phyloP scores from a whole-genome alignment of 2,329 filamentous ascomycete genomes.

The Pseudocercospora cruenta region DNA sequence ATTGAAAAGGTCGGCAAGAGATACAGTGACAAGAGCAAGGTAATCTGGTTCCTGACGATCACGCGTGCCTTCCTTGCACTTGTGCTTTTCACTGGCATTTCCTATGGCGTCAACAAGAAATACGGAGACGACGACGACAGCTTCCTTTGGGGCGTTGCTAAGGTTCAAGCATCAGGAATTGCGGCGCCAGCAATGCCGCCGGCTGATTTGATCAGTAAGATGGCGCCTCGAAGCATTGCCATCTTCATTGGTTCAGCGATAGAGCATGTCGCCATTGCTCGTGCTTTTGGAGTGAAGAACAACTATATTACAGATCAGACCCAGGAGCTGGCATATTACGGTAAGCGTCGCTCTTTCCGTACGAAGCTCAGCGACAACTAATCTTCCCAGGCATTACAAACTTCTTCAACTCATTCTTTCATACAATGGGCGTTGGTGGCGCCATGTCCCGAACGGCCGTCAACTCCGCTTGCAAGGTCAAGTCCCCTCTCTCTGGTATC shows the following conservation, averaged over 20 bases:
- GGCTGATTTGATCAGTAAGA: conserved; percentile 54
- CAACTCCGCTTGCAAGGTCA: conserved; percentile 66
- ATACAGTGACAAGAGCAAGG: conserved; percentile 62
- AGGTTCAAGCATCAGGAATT: conserved; percentile 62
- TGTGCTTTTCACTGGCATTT: conserved; percentile 65
- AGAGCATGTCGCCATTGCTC: conserved; percentile 67
- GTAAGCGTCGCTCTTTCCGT: conserved; percentile 35
- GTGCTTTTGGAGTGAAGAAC: conserved; percentile 65
- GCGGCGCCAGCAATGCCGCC: conserved; percentile 54
- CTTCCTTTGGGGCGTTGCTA: conserved; percentile 61
- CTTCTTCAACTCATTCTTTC: conserved; percentile 65
- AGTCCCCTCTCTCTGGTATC: conserved; percentile 63
- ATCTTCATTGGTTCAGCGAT: conserved; percentile 65
- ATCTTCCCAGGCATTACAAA: conserved; percentile 25
- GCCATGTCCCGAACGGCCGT: conserved; percentile 70
- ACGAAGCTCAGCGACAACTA: background rate
- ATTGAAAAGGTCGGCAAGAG: conserved; percentile 63
- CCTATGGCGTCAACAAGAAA: conserved; percentile 63
- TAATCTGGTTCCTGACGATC: conserved; percentile 62
- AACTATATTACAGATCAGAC: conserved; percentile 66
- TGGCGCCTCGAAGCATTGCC: conserved; percentile 60
- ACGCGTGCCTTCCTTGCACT: conserved; percentile 65
- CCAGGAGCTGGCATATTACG: conserved; percentile 68
- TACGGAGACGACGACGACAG: conserved; percentile 41
- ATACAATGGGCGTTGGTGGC: conserved; percentile 66